phyloP scores from a whole-genome alignment of 208 protist genomes.

The Crithidia sp. region DNA sequence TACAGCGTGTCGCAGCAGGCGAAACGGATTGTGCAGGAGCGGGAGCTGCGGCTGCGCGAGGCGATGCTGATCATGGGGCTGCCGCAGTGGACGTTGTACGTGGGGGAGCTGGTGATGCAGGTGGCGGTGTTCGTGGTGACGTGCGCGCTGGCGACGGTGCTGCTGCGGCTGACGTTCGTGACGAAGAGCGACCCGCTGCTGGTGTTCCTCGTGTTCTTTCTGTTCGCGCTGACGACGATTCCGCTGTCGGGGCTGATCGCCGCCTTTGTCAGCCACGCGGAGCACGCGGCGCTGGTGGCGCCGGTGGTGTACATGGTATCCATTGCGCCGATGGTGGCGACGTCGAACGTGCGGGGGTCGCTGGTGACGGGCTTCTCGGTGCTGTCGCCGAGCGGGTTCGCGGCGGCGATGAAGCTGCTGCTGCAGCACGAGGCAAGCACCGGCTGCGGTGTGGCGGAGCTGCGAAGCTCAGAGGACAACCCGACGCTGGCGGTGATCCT shows the following conservation, averaged over 20 bases:
- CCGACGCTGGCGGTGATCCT: constrained; percentile 34
- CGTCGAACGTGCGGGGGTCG: constrained; percentile 26
- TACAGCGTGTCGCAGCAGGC: constrained; percentile 35
- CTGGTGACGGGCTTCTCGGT: constrained; percentile 35
- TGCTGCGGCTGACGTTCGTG: constrained; percentile 53
- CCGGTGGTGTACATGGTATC: constrained; percentile 7
- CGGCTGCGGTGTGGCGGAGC: constrained; percentile 41
- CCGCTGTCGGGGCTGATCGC: constrained; percentile 58
- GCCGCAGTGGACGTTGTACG: constrained; percentile 4
- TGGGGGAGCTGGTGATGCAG: background rate
- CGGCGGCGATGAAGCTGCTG: constrained; percentile 36
- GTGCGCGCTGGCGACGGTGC: constrained; percentile 44
- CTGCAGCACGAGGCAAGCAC: constrained; percentile 38
- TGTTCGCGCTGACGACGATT: constrained; percentile 60
- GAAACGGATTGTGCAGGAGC: constrained; percentile 77
- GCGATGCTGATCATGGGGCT: constrained; percentile 88
- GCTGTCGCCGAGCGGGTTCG: constrained; percentile 51
- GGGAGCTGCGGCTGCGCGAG: constrained; percentile 79
- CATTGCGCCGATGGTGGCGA: constrained; percentile 43
- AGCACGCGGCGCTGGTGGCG: constrained; percentile 9
- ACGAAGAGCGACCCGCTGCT: constrained; percentile 47
- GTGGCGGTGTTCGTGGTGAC: constrained; percentile 42
- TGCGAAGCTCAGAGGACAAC: constrained; percentile 8
- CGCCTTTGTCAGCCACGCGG: constrained; percentile 53
- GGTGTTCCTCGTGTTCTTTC: constrained; percentile 66